phyloP scores from a whole-genome alignment of 2,329 filamentous ascomycete species.

The Fusarium armeniacum region DNA sequence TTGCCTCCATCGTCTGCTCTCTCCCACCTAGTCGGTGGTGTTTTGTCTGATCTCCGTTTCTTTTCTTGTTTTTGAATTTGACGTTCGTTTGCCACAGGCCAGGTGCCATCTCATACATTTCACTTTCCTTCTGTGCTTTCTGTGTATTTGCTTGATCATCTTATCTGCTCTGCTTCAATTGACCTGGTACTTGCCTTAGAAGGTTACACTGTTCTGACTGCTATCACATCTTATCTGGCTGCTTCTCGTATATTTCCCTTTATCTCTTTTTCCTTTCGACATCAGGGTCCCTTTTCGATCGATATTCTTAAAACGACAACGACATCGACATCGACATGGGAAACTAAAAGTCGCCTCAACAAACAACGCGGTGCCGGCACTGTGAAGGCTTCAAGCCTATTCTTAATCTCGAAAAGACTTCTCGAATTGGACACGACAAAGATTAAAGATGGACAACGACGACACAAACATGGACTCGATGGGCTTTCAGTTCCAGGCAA shows the following conservation, averaged over 20 bases:
- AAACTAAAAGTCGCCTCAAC: constrained; percentile 29
- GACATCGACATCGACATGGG: constrained; percentile 41
- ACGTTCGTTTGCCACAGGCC: constrained; percentile 42
- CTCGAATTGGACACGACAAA: constrained; percentile 27
- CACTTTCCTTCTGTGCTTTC: constrained; percentile 29
- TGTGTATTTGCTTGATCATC: constrained; percentile 22
- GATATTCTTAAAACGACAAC: constrained; percentile 8
- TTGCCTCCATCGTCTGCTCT: constrained; percentile 27
- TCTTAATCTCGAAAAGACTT: constrained; percentile 19
- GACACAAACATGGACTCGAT: constrained; percentile 33
- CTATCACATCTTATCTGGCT: constrained; percentile 17
- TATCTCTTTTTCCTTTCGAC: constrained; percentile 12
- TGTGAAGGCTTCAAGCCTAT: constrained; percentile 45
- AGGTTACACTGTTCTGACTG: constrained; percentile 20
- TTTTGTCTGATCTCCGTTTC: constrained; percentile 37
- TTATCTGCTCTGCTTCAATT: constrained; percentile 26
- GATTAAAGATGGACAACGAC: constrained; percentile 27
- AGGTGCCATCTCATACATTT: constrained; percentile 35
- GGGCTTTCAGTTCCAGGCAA: constrained; percentile 55
- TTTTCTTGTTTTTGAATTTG: constrained; percentile 34
- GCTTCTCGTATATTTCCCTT: not conserved
- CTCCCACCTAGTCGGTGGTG: constrained; percentile 22
- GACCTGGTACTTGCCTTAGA: constrained; percentile 4
- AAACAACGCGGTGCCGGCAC: constrained; percentile 49
- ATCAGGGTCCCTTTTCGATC: not conserved